Conservation (phyloP, 2,329 filamentous ascomycete species). For the Trichophyton mentagrophytes region DNA sequence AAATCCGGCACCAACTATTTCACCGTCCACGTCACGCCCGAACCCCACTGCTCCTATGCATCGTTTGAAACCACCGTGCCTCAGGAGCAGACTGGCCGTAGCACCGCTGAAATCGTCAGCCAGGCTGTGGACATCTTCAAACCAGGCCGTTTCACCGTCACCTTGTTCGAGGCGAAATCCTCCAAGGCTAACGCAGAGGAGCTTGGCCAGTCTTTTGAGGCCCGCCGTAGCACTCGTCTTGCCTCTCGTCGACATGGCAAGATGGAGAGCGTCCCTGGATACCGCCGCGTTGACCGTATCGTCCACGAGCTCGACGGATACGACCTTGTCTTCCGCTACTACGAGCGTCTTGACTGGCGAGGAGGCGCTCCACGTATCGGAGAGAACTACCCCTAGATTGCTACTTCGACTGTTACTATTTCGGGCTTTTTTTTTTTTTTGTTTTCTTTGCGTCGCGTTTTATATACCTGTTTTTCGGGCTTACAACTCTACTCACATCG, state of each 20-base stretch:
- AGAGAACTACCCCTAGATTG: slow-evolving; percentile 28
- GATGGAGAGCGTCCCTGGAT: slow-evolving; percentile 73
- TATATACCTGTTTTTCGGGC: too few relatives aligned
- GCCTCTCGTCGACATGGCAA: slow-evolving; percentile 35
- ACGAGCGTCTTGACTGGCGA: slow-evolving; percentile 75
- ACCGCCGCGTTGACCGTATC: slow-evolving; percentile 81
- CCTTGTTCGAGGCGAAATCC: slow-evolving; percentile 79
- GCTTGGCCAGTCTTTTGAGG: slow-evolving; percentile 24
- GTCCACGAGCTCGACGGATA: slow-evolving; percentile 97
- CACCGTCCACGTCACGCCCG: slow-evolving; percentile 94
- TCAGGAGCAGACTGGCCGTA: slow-evolving; percentile 70
- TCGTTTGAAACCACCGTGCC: slow-evolving; percentile 98
- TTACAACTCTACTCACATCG: too few relatives aligned
- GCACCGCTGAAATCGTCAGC: slow-evolving; percentile 80
- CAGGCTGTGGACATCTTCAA: slow-evolving; percentile 94
- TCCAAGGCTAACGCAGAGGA: slow-evolving; percentile 21
- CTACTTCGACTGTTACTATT: background rate
- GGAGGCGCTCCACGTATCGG: slow-evolving; percentile 51
- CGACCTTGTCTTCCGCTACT: slow-evolving; percentile 91
- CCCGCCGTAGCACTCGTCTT: slow-evolving; percentile 33
- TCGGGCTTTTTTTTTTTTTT: background rate
- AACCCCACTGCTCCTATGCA: slow-evolving; percentile 92
- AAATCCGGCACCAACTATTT: slow-evolving; percentile 66
- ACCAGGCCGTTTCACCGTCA: slow-evolving; percentile 94
- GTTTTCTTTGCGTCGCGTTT: background rate